Base-by-base conservation (phyloP, 1,284 basidiomycete species). In the Malassezia psittaci region DNA sequence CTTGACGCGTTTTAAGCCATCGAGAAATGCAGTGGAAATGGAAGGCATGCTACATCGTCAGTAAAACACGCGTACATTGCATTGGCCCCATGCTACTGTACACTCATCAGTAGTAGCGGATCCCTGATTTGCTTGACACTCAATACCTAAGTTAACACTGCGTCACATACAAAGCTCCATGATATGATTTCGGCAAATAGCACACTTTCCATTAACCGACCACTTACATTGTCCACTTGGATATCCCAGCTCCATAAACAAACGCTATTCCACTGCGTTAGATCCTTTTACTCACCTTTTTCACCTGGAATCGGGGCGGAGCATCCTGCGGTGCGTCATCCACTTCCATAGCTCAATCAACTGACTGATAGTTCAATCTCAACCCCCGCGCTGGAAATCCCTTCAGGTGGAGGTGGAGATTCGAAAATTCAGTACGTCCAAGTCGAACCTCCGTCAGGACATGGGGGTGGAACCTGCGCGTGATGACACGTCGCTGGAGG, bases 21-120 rank as follows among this genome's bases (percentile, higher is more conserved):
- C 94, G 85, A 18, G 91, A 94, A 75, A 99, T 99, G 77, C 93
- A 99, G 77, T 98, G 93, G 79, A 98, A 99, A 78, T 99, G 93
- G 82, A 99, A 99, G 5, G 93, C 93, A 75, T 99, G 93, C 91
- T 96, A 69, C 34, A 24, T 55, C 12, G 38, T 19, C 4, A 6
- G 8, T 16, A 15, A 1, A 35, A 77, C 24, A 29, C 24, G 7
- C 86, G 60, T 69, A 94, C 93, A 77, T 99, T 99, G 77, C 93
- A 99, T 57, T 93, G 91, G 59, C 93, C 93, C 93, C 93, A 99
- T 1, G 94, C 94, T 5, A 94, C 93, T 56, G 93, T 96, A 74
- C 94, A 98, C 71, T 96, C 93, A 72, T 96, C 93, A 66, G 85
- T 90, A 11, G 88, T 90, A 12, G 90, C 87, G 19, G 89, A 93